These are phyloP conservation scores for Citrus glauca DNA, from an alignment of 345 rosid genomes.

Conservation along the genomic window DNA sequence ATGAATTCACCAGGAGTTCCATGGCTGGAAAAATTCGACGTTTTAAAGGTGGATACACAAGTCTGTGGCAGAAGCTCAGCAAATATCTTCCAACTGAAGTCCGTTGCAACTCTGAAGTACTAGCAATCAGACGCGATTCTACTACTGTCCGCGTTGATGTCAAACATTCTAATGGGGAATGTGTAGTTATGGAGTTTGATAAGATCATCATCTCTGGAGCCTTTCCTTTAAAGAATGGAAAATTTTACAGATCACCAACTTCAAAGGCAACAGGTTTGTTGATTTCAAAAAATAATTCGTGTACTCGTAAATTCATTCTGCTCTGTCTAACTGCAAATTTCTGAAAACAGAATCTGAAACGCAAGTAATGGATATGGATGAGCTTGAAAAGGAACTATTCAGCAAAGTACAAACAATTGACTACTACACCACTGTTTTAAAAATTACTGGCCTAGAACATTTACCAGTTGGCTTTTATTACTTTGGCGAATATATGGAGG, in stretches of 20 bases:
- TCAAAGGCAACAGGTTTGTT: constrained; percentile 34
- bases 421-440: constrained; percentile 60
- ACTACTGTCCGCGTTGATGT: constrained; percentile 35
- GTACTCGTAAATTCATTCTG: background rate
- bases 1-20: constrained; percentile 64
- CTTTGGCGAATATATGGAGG: constrained; percentile 63
- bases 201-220: constrained; percentile 58
- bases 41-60: constrained; percentile 55
- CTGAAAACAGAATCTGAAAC: constrained; percentile 38
- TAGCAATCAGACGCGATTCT: constrained; percentile 35
- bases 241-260: constrained; percentile 46
- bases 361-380: constrained; percentile 42
- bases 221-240: constrained; percentile 46
- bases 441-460: constrained; percentile 53
- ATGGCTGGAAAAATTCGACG: constrained; percentile 74
- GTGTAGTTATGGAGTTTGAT: constrained; percentile 43
- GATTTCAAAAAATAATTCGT: background rate
- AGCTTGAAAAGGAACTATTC: constrained; percentile 50
- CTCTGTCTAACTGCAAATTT: constrained; percentile 3
- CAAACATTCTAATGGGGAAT: constrained; percentile 29
- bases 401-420: constrained; percentile 59
- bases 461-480: constrained; percentile 60
- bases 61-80: constrained; percentile 51
- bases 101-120: constrained; percentile 43
- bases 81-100: constrained; percentile 42